Evolutionary conservation across 768 basidiomycete genomes (phyloP).

Genomic region (Rubroboletus pulcherrimus): DNA sequence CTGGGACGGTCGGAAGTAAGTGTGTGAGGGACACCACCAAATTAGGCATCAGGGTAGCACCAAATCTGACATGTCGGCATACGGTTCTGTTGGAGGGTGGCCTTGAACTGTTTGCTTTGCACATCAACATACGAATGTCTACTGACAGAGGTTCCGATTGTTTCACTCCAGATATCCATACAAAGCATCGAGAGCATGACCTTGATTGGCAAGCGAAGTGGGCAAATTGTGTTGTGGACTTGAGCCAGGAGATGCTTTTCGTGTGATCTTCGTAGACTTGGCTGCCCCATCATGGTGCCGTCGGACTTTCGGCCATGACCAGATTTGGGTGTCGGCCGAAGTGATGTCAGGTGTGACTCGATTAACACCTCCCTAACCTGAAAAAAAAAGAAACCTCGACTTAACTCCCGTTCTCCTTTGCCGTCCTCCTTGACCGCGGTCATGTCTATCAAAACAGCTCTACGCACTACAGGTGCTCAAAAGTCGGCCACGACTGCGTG

Average conservation of each 20-base stretch:
- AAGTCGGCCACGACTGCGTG: conserved; percentile 31
- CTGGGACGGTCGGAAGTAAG: no score
- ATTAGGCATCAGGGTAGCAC: no score
- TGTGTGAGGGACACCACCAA: no score
- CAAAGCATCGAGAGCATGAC: no score
- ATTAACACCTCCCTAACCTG: conserved; percentile 3
- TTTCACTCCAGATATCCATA: no score
- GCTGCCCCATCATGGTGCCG: no score
- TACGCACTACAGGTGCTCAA: conserved; percentile 41
- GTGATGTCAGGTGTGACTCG: conserved; percentile 18
- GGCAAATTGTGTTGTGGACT: no score
- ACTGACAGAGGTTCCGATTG: no score
- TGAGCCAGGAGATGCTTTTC: no score
- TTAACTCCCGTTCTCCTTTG: conserved; percentile 4
- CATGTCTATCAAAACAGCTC: conserved; percentile 43
- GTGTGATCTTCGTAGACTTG: no score
- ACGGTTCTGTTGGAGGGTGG: neutral
- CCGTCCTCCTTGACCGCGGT: conserved; percentile 17
- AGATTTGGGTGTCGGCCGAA: conserved; percentile 27
- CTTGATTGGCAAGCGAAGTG: no score
- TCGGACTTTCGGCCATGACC: conserved; percentile 25
- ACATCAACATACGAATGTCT: neutral
- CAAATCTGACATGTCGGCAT: no score
- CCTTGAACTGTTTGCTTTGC: neutral
- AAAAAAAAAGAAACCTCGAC: conserved; percentile 1